A percentile compares a stretch with the other conserved stretches of the same genome.
Conservation (phyloP, 139 green algal genomes). For the Nannochloris sp. region DNA sequence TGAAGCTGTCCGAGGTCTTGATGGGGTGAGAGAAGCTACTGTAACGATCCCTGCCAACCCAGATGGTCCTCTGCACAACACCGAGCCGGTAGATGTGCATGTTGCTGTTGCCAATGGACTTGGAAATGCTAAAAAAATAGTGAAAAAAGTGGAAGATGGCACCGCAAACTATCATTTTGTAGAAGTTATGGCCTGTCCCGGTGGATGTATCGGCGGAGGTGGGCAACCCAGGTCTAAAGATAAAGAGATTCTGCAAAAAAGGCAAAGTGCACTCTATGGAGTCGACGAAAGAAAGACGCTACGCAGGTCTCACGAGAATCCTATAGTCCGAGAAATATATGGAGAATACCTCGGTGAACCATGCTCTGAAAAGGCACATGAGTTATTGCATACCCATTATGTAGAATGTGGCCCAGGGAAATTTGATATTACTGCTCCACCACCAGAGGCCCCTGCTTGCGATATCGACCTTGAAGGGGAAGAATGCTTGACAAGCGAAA, state of each 20-base stretch:
- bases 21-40: constrained; percentile 51
- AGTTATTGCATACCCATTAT: constrained; percentile 34
- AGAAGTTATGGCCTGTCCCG: constrained; percentile 44
- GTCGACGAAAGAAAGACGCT: constrained; percentile 18
- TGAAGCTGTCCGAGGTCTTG: constrained; percentile 47
- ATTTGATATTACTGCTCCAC: constrained; percentile 9
- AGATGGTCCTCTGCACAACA: constrained; percentile 25
- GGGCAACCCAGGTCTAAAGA: constrained; percentile 53
- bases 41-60: constrained; percentile 31
- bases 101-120: constrained; percentile 63
- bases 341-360: constrained; percentile 19
- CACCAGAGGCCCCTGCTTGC: background rate
- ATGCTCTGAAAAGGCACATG: constrained; percentile 17
- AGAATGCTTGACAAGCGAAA: background rate
- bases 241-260: constrained; percentile 47
- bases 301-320: constrained; percentile 24
- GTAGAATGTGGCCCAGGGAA: constrained; percentile 20
- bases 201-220: constrained; percentile 56
- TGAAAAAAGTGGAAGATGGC: constrained; percentile 31
- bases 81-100: constrained; percentile 27
- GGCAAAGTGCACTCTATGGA: constrained; percentile 39
- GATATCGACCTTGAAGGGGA: background rate
- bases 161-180: constrained; percentile 44
- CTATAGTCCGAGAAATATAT: constrained; percentile 23
- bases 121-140: constrained; percentile 66